Evolutionary conservation across 1,284 basidiomycete genomes (phyloP), one percentile per base, ranked within the genome.

Genomic region (Leccinum griseonigrum): DNA sequence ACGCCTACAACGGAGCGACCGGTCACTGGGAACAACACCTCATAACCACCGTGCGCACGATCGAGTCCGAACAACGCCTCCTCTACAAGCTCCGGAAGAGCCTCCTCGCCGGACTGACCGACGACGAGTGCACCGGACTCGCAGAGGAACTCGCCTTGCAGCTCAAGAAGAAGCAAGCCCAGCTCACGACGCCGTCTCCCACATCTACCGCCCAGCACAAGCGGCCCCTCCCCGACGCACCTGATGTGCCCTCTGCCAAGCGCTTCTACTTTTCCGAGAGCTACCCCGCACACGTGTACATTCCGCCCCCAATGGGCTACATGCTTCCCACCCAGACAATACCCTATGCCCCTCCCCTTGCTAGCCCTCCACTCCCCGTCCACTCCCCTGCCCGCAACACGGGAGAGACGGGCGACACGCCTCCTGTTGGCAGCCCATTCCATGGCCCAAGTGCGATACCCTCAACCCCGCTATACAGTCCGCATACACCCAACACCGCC

Each of bases 11-110:
- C 63, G 75, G 79, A 6, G 63, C 71, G 1, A 79, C 84, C 0
- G 77, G 80, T 0, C 79, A 84, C 58, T 89, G 87, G 87, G 86
- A 82, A 54, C 81, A 82, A 58, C 80, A 83, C 63, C 67, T 76
- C 62, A 72, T 81, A 60, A 73, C 75, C 51, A 77, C 79, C 26
- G 80, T 81, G 13, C 77, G 79, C 54, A 65, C 72, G 26, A 75
- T 83, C 43, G 76, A 77, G 58, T 76, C 73, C 22, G 79, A 79
- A 52, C 80, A 81, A 64, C 77, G 86, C 28, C 71, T 88, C 28
- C 71, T 89, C 9, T 89, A 86, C 72, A 81, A 84, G 61, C 73
- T 83, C 6, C 78, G 87, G 10, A 82, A 81, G 68, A 83, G 78
- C 64, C 77, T 90, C 2, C 74, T 88, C 0, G 80, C 85, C 8